These are phyloP conservation scores for Salvia splendens DNA, from an alignment of 257 asterid species.

Conservation along the genomic window DNA sequence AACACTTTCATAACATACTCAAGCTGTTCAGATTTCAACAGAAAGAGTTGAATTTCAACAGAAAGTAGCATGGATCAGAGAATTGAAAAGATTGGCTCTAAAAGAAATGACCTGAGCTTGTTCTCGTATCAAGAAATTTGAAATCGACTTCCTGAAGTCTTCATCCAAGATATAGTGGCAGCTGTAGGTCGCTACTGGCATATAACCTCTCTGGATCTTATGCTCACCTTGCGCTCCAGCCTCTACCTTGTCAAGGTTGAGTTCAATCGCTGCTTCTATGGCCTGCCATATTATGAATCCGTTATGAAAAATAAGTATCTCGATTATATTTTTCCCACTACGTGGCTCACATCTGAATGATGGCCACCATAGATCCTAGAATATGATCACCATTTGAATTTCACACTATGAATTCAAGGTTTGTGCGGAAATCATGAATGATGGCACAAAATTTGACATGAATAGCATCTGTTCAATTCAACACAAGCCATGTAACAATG, in stretches of 20 bases:
- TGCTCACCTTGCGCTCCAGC: slow-evolving; percentile 99
- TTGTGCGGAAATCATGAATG: not conserved
- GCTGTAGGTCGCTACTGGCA: slow-evolving; percentile 88
- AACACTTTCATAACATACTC: slow-evolving; percentile 69
- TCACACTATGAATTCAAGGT: not conserved
- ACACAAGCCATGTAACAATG: not conserved
- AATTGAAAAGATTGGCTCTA: not conserved
- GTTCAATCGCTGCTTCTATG: slow-evolving; percentile 94
- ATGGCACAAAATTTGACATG: not conserved
- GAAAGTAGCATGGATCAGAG: too few species aligned
- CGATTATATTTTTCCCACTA: not conserved
- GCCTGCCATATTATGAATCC: slow-evolving; percentile 57
- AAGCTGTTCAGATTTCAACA: slow-evolving; percentile 49
- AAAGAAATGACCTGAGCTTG: slow-evolving; percentile 58
- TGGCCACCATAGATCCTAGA: not conserved
- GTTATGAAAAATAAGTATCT: slow-evolving; percentile 9
- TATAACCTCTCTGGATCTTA: slow-evolving; percentile 92
- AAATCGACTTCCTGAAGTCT: slow-evolving; percentile 67
- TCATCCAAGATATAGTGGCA: slow-evolving; percentile 75
- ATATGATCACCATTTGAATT: not conserved
- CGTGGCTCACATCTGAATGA: not conserved
- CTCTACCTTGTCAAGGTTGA: slow-evolving; percentile 76
- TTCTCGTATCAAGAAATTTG: slow-evolving; percentile 80
- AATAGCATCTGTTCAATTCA: slow-evolving; percentile 13
- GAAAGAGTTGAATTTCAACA: not conserved